Percentiles rank a stretch among this genome's conserved stretches.
Conservation (phyloP, 2,329 filamentous ascomycete genomes). For the Ophiocordyceps robertsii region DNA sequence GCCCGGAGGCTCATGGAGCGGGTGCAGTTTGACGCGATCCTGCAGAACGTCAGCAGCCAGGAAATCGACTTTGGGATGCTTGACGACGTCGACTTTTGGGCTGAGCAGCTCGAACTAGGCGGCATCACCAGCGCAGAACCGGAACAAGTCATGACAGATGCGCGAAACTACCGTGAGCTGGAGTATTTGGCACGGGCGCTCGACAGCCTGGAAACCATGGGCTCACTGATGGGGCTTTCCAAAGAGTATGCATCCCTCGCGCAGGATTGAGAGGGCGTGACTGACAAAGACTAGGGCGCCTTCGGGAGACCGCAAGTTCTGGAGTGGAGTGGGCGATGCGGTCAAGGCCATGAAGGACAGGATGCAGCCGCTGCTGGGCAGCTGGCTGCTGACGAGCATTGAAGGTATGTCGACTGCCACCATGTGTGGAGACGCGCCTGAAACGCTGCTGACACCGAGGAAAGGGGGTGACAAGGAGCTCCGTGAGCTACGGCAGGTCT, state of each 20-base stretch:
- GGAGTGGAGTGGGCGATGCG: conserved; percentile 37
- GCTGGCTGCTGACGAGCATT: conserved; percentile 45
- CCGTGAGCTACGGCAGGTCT: conserved; percentile 54
- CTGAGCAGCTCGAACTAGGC: conserved; percentile 19
- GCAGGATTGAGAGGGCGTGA: conserved; percentile 11
- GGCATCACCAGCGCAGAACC: conserved; percentile 21
- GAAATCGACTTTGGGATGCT: conserved; percentile 24
- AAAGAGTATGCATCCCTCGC: conserved; percentile 30
- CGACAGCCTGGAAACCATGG: conserved; percentile 55
- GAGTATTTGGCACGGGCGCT: conserved; percentile 53
- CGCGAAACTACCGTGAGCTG: conserved; percentile 53
- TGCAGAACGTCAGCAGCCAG: conserved; percentile 25
- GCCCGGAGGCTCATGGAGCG: conserved; percentile 39
- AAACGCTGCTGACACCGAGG: background rate
- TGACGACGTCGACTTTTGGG: conserved; percentile 27
- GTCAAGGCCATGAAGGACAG: conserved; percentile 40
- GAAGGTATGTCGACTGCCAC: conserved; percentile 33
- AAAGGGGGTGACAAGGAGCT: conserved; percentile 44
- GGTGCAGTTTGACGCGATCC: conserved; percentile 34
- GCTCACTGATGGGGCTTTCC: conserved; percentile 37
- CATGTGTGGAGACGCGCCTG: background rate
- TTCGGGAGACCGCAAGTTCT: conserved; percentile 32
- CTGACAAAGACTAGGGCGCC: conserved; percentile 13
- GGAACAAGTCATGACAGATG: conserved; percentile 36
- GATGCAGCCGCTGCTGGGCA: conserved; percentile 48